phyloP scores from a whole-genome alignment of 345 rosid genomes.

The Pistacia integerrima region DNA sequence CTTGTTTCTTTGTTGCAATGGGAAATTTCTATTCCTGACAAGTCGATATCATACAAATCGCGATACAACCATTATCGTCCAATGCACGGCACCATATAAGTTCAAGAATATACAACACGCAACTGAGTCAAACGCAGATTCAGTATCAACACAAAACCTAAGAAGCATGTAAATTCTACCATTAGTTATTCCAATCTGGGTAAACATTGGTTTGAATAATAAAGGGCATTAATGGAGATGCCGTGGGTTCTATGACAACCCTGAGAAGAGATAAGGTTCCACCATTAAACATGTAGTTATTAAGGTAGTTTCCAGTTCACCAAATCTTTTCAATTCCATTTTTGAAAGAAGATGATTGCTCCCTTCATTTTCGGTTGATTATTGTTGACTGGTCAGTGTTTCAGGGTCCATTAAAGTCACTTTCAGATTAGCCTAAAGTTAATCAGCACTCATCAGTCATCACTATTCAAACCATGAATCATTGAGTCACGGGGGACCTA shows the following conservation, averaged over 20 bases:
- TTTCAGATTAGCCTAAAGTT: neutral
- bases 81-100: too few relatives aligned
- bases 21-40: too few relatives aligned
- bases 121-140: too few relatives aligned
- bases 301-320: slow-evolving; percentile 1
- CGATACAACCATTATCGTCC: too few relatives aligned
- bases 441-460: neutral
- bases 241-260: neutral
- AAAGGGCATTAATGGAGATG: neutral
- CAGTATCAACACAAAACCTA: too few relatives aligned
- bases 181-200: too few relatives aligned
- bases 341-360: slow-evolving; percentile 13
- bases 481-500: neutral
- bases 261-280: neutral
- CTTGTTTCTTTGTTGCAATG: too few relatives aligned
- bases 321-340: neutral
- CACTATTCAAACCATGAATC: neutral
- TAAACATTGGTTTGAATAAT: neutral
- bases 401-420: slow-evolving; percentile 1
- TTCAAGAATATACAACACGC: too few relatives aligned
- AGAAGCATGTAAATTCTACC: too few relatives aligned
- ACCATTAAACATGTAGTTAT: neutral
- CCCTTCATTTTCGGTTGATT: slow-evolving; percentile 16
- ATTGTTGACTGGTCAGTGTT: slow-evolving; percentile 12
- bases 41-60: too few relatives aligned